Evolutionary conservation across 2,329 filamentous ascomycete species (phyloP), one percentile per base, ranked within the genome.

Genomic region (Colletotrichum kahawae): DNA sequence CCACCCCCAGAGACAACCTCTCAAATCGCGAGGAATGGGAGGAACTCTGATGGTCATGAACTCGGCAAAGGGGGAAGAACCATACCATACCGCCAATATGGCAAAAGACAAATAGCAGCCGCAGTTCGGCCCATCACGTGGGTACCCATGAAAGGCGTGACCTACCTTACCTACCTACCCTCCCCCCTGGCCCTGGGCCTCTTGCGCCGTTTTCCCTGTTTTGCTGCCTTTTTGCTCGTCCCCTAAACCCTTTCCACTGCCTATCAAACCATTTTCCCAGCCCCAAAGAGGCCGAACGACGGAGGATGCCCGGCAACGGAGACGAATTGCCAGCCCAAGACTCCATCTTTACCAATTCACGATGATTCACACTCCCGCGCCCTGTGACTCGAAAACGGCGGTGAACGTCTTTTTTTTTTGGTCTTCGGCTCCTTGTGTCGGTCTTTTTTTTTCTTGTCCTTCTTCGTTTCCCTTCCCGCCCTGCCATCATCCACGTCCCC

Each of bases 351-450:
- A 69, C 72, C 72, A 72, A 67, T 75, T 75, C 72, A 72, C 72
- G 12, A 67, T 72, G 43, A 62, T 72, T 75, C 72, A 74, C 60
- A 72, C 70, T n/a, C 56, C 21, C 62, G 43, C 66, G 48, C 31
- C 51, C 13, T 57, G 69, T 75, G 72, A 75, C 69, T 75, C 72
- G 21, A 62, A 62, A 72, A 75, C 72, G 72, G 72, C 72, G 72
- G 72, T 75, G 72, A 75, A 75, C 62, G 34, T 27, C 21, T 33
- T 60, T 16, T 38, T 29, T 18, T 34, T 54, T 3, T 21, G 21
- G 16, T 7, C 6, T 5, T n/a, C 38, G 38, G n/a, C 29, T 63
- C 24, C 31, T 5, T 31, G 27, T 33, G 18, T 60, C 48, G 18
- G 8, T 66, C 29, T 29, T 29, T 29, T 29, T 29, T 29, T 29